Base-by-base conservation (phyloP, 2,329 filamentous ascomycete genomes). In the Myriosclerotinia scirpicola region DNA sequence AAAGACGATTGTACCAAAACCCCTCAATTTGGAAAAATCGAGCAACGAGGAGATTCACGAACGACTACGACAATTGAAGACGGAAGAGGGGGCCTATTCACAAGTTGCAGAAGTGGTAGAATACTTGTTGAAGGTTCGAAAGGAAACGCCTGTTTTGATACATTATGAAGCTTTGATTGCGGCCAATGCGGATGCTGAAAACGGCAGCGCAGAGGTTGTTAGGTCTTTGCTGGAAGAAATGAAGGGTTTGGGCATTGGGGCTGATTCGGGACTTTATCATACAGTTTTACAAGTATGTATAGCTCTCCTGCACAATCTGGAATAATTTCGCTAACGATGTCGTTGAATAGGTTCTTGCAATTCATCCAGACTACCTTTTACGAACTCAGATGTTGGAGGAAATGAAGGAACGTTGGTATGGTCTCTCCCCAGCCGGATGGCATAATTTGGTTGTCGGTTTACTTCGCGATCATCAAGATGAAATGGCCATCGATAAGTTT, bases 291-390 rank as follows among this genome's bases (percentile, higher is more conserved):
- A 87, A 77, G 87, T 90, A 75, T 36, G 79, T 71, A 22, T 48
- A 11, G 30, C 30, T 55, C 36, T 30, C 20, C 3, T 30, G 3
- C n/a, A 61, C 46, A 55, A 48, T 70, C 65, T 26, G 22, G 30
- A 15, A 17, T 8, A 38, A 50, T 9, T 7, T 38, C 17, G n/a
- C 46, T 63, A 62, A 50, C 46, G 64, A 22, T 44, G 15, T 44
- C n/a, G 20, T 12, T 52, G 34, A 30, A 56, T 26, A 90, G 82
- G 89, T 85, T 6, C 81, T 97, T 34, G 86, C 91, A 0, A 85
- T 95, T 11, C 95, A 98, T 76, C 92, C 94, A 0, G 91, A 98
- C 77, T 94, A 96, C 72, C 71, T 92, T 7, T 80, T 95, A 34
- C 87, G 93, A 46, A 84, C 85, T 64, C 83, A 88, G 46, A 83